Evolutionary conservation across 2,329 filamentous ascomycete species (phyloP).

Genomic region (Lanzia echinophila): DNA sequence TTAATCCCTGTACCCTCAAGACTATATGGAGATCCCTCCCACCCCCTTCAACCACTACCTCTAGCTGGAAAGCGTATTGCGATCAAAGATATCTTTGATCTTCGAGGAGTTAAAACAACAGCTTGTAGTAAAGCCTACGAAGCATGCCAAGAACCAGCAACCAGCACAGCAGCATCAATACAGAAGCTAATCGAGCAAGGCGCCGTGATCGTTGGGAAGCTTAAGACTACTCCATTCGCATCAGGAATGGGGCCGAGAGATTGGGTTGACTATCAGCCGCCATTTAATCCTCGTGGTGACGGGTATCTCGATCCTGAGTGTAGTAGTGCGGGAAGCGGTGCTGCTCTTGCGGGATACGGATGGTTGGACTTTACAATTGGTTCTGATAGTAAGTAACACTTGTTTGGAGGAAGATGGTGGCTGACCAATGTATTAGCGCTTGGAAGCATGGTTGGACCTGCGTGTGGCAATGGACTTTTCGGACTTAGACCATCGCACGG

Average conservation of each 20-base stretch:
- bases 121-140: conserved; percentile 52
- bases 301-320: conserved; percentile 39
- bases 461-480: conserved; percentile 15
- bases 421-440: conserved; percentile 1
- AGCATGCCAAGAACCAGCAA: conserved; percentile 40
- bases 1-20: conserved; percentile 4
- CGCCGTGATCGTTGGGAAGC: conserved; percentile 47
- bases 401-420: neutral
- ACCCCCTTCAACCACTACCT: conserved; percentile 27
- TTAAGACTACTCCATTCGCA: conserved; percentile 42
- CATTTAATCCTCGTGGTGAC: conserved; percentile 39
- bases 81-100: conserved; percentile 55
- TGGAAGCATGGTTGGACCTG: conserved; percentile 20
- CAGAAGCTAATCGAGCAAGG: conserved; percentile 52
- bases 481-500: conserved; percentile 15
- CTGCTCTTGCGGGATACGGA: conserved; percentile 36
- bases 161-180: conserved; percentile 42
- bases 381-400: conserved; percentile 33
- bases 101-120: conserved; percentile 48
- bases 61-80: conserved; percentile 53
- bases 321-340: conserved; percentile 40
- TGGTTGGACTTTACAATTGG: conserved; percentile 46
- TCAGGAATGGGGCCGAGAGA: conserved; percentile 31
- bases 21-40: neutral
- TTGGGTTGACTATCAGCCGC: conserved; percentile 35